Percentiles rank a stretch among this genome's conserved stretches.
Evolutionary conservation across 345 rosid species (phyloP).

Genomic region (Bruguiera gymnorhiza): DNA sequence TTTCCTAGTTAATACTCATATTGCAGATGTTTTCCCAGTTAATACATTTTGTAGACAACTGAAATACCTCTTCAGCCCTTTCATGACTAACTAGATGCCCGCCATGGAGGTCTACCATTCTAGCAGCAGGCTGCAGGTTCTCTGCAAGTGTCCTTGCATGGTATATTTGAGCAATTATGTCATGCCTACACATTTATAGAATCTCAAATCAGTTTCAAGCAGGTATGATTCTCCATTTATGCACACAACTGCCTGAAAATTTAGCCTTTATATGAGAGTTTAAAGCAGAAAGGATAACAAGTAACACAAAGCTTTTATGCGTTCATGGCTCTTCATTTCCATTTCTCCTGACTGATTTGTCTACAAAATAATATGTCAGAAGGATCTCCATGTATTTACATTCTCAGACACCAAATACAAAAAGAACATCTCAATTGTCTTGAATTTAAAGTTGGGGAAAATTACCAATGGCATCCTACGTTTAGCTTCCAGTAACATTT

Average conservation of each 20-base stretch:
- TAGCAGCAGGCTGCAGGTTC: constrained; percentile 75
- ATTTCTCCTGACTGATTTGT: too few relatives aligned
- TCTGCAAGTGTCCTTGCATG: constrained; percentile 81
- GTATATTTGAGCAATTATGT: constrained; percentile 85
- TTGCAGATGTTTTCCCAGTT: not conserved
- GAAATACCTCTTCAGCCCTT: constrained; percentile 78
- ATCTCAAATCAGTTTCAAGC: constrained; percentile 19
- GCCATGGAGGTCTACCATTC: constrained; percentile 93
- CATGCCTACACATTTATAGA: constrained; percentile 51
- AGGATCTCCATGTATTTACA: not conserved
- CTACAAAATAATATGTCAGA: not conserved
- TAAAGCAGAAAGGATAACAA: too few relatives aligned
- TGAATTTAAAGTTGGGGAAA: too few relatives aligned
- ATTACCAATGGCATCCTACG: too few relatives aligned
- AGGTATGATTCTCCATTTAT: constrained; percentile 9
- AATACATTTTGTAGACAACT: not conserved
- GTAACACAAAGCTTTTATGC: too few relatives aligned
- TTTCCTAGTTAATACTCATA: not conserved
- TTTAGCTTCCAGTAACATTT: too few relatives aligned
- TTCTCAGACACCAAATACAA: not conserved
- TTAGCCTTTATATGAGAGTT: too few relatives aligned
- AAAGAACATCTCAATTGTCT: not conserved
- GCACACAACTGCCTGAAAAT: not conserved
- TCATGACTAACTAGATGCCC: constrained; percentile 97
- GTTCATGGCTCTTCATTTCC: too few relatives aligned